These are phyloP conservation scores for Plasmodium blacklocki DNA, from an alignment of 169 alveolate genomes.

Conservation along the genomic window DNA sequence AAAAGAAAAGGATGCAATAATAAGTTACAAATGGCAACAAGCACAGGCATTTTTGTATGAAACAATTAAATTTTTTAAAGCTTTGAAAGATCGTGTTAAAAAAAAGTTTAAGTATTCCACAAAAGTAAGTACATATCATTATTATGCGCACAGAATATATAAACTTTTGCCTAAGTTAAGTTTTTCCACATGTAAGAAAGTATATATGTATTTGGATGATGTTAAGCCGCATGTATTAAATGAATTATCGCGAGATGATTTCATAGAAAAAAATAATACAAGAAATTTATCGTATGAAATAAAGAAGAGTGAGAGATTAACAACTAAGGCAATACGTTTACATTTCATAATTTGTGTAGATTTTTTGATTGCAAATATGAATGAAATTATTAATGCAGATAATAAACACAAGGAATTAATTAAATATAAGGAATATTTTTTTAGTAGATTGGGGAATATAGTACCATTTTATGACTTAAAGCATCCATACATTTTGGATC, in stretches of 20 bases:
- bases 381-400: no score
- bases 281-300: neutral
- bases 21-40: conserved; percentile 9
- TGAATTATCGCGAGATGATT: conserved; percentile 8
- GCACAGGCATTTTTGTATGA: neutral
- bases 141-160: conserved; percentile 16
- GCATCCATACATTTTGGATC: conserved; percentile 3
- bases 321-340: neutral
- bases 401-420: neutral
- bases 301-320: neutral
- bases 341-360: no score
- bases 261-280: neutral
- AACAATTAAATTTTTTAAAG: neutral
- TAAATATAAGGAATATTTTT: neutral
- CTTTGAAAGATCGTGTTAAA: conserved; percentile 1
- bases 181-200: conserved; percentile 15
- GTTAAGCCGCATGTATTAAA: neutral
- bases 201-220: conserved; percentile 2
- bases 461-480: neutral
- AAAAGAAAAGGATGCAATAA: neutral
- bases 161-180: neutral
- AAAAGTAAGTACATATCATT: neutral
- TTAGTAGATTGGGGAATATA: neutral
- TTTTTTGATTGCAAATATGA: neutral
- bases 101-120: neutral